These are phyloP conservation scores for Aeschynomene evenia DNA, from an alignment of 306 rosid genomes.

Conservation along the genomic window DNA sequence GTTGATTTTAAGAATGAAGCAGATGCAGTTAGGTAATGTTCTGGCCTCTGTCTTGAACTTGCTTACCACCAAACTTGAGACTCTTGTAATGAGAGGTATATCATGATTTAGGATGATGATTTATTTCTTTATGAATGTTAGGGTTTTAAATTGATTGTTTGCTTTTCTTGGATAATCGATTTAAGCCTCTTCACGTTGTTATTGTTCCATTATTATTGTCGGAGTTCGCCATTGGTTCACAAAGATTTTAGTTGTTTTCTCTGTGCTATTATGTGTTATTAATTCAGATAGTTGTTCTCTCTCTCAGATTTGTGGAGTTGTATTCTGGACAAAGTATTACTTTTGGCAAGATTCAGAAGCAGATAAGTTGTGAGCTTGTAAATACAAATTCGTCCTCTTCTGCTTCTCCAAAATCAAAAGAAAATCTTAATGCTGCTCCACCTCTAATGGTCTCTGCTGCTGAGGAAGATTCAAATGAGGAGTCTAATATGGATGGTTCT, in stretches of 20 bases:
- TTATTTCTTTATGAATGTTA: slow-evolving; percentile 31
- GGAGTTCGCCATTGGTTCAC: background rate
- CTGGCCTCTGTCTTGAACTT: background rate
- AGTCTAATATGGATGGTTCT: slow-evolving; percentile 26
- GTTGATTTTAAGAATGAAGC: slow-evolving; percentile 64
- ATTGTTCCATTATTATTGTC: slow-evolving; percentile 3
- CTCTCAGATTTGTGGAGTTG: slow-evolving; percentile 61
- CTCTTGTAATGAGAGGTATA: background rate
- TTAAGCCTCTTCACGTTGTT: slow-evolving; percentile 13
- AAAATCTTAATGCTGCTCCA: slow-evolving; percentile 15
- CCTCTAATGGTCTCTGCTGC: slow-evolving; percentile 22
- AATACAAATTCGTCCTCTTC: slow-evolving; percentile 38
- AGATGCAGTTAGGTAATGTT: slow-evolving; percentile 73
- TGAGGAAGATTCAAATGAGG: slow-evolving; percentile 35
- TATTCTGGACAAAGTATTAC: slow-evolving; percentile 52
- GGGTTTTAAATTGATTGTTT: background rate
- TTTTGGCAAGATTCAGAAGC: slow-evolving; percentile 81
- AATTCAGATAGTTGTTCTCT: background rate
- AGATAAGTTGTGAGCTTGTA: slow-evolving; percentile 67
- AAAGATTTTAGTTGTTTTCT: slow-evolving; percentile 11
- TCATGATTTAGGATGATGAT: background rate
- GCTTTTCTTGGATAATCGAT: slow-evolving; percentile 4
- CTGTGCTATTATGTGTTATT: slow-evolving; percentile 26
- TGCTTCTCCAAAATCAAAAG: slow-evolving; percentile 15
- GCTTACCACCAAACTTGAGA: slow-evolving; percentile 3